Evolutionary conservation across 1,139 yeast genomes (phyloP), one percentile per base, ranked within the genome.

Genomic region (Citeromyces hawaiiensis): DNA sequence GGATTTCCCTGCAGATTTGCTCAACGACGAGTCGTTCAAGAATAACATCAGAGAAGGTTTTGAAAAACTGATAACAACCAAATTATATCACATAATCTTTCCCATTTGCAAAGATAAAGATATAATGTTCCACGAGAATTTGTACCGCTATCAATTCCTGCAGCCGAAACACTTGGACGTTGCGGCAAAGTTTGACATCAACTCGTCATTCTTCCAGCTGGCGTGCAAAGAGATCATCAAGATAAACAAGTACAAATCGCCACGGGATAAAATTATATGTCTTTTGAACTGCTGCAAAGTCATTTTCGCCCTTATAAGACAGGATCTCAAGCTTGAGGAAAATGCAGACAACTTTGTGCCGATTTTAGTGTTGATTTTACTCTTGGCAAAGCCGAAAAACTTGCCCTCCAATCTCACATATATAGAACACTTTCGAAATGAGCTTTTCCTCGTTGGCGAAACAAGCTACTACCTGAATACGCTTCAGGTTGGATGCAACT

Each of bases 281-380:
- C 68, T 91, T 7, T 65, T 93, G 44, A 93, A 93, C 59, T 78
- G 93, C 42, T 88, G 97, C 55, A 91, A 91, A 56, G 88, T 91
- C 13, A 80, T 93, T 7, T 87, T 87, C 64, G 94, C 95, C 14
- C 67, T 85, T 42, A 70, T 93, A 41, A 76, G 87, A 47, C 82
- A 79, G 42, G 42, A 43, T n/a, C 55, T 50, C 40, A 52, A 53
- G 38, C 42, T 45, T 36, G 81, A 78, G 42, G 94, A 85, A 50
- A 88, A 88, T 48, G 99, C 99, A 0, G 99, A 93, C 58, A 74
- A 85, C 23, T 93, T 93, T 56, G 70, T 93, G 21, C 98, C 99
- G 0, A 59, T 91, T 37, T 63, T 93, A 39, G 87, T 93, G 31
- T 77, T 79, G 48, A 82, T 91, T 6, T 72, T 88, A 2, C 59